These are phyloP conservation scores for Pseudopyrenochaeta lycopersici DNA, from an alignment of 2,329 filamentous ascomycete genomes.

Conservation along the genomic window DNA sequence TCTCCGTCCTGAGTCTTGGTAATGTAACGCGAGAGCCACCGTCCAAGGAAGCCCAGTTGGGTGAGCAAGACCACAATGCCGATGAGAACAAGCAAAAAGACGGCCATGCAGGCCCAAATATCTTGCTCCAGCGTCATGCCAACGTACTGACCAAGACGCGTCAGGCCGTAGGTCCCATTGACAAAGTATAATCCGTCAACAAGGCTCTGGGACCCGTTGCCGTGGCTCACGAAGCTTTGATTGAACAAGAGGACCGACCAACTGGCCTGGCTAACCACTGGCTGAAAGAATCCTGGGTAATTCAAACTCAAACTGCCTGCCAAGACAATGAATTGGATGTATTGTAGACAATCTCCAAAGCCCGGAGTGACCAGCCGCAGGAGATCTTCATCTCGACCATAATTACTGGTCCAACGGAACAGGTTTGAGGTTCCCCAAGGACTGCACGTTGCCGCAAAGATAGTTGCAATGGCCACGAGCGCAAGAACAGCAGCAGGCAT, in stretches of 20 bases:
- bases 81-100: conserved; percentile 86
- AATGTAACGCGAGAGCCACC: conserved; percentile 78
- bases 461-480: conserved; percentile 81
- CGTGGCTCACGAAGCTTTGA: conserved; percentile 80
- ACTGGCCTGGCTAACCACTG: conserved; percentile 82
- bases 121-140: conserved; percentile 80
- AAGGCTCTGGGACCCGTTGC: conserved; percentile 71
- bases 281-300: conserved; percentile 95
- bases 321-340: conserved; percentile 90
- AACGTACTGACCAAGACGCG: conserved; percentile 79
- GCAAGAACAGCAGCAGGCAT: conserved; percentile 81
- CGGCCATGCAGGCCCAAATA: conserved; percentile 92
- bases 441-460: conserved; percentile 85
- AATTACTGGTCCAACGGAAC: conserved; percentile 98
- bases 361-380: conserved; percentile 92
- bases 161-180: conserved; percentile 80
- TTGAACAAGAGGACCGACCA: conserved; percentile 97
- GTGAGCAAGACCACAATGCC: conserved; percentile 72
- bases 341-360: conserved; percentile 95
- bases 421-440: conserved; percentile 92
- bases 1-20: conserved; percentile 83
- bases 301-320: conserved; percentile 86
- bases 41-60: conserved; percentile 78
- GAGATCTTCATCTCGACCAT: conserved; percentile 90
- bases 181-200: conserved; percentile 87